These are phyloP conservation scores for Neurospora sp. DNA, from an alignment of 495 filamentous ascomycete species.

Conservation along the genomic window DNA sequence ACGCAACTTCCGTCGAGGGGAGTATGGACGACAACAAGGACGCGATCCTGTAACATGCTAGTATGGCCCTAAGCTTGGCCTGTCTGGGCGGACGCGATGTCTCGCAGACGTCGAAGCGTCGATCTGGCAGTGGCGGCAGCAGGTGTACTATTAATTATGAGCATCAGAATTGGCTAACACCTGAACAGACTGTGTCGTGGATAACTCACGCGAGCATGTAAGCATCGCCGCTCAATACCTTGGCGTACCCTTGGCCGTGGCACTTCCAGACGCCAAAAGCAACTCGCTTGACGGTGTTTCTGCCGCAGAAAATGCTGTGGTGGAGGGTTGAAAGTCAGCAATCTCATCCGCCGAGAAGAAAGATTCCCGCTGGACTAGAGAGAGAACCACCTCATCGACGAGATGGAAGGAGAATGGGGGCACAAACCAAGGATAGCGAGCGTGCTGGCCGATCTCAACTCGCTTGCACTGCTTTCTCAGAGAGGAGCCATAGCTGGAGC, in stretches of 20 bases:
- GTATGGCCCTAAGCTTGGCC: background rate
- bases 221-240: slow-evolving; percentile 82
- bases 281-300: slow-evolving; percentile 77
- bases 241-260: slow-evolving; percentile 56
- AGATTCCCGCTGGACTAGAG: background rate
- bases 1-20: background rate
- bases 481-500: slow-evolving; percentile 82
- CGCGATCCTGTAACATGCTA: background rate
- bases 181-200: background rate
- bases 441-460: slow-evolving; percentile 90
- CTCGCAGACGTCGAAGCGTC: slow-evolving; percentile 85
- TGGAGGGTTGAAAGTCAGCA: background rate
- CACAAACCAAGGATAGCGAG: slow-evolving; percentile 56
- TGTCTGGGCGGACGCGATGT: slow-evolving; percentile 44
- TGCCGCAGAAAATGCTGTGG: slow-evolving; percentile 63
- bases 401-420: background rate
- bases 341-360: background rate
- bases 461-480: slow-evolving; percentile 97
- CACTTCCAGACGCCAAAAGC: slow-evolving; percentile 89
- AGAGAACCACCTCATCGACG: background rate
- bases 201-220: slow-evolving; percentile 80
- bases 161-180: background rate
- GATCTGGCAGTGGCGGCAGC: slow-evolving; percentile 82
- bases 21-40: background rate
- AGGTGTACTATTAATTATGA: slow-evolving; percentile 57